Conservation (phyloP, 495 filamentous ascomycete species). For the Talaromyces liani region DNA sequence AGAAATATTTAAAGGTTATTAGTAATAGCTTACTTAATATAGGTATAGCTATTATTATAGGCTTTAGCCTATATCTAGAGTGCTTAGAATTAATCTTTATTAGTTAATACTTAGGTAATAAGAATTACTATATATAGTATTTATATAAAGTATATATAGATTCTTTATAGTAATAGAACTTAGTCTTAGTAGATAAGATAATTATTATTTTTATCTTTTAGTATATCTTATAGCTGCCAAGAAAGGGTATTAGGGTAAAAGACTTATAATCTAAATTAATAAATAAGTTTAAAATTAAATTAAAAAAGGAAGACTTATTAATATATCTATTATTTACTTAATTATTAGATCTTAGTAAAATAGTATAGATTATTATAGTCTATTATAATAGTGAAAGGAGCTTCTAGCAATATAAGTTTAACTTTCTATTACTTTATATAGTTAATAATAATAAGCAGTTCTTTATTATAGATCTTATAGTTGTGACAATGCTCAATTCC, state of each 20-base stretch:
- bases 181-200: constrained; percentile 12
- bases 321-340: constrained; percentile 13
- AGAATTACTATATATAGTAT: no score
- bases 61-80: not conserved
- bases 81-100: not conserved
- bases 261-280: constrained; percentile 1
- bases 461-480: constrained; percentile 26
- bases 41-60: not conserved
- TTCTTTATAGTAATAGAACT: not conserved
- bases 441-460: constrained; percentile 27
- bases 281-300: constrained; percentile 12
- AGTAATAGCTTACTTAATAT: not conserved
- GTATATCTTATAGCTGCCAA: not conserved
- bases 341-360: constrained; percentile 18
- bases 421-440: constrained; percentile 23
- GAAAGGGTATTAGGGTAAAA: not conserved
- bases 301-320: constrained; percentile 12
- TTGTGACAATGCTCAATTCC: no score
- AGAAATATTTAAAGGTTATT: not conserved
- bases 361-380: constrained; percentile 27
- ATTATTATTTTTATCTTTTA: constrained; percentile 1
- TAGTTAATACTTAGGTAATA: no score
- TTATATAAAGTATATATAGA: not conserved
- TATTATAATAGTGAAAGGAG: constrained; percentile 18
- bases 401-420: constrained; percentile 15